Evolutionary conservation across 495 filamentous ascomycete genomes (phyloP).

Genomic region (Cercophora sp.): DNA sequence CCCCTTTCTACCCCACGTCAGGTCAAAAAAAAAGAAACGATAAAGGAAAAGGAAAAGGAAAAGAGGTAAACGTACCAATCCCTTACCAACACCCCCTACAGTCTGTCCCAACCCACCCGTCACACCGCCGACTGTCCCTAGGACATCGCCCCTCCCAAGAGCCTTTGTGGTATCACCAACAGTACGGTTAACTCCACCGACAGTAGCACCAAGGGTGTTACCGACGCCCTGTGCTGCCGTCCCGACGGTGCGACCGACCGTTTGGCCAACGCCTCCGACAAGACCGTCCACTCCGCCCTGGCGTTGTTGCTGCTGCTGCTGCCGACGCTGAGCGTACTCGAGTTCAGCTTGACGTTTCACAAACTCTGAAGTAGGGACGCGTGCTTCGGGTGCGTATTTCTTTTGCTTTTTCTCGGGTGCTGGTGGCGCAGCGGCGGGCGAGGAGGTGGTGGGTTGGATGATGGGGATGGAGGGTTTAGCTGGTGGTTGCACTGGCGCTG

Average conservation of each 20-base stretch:
- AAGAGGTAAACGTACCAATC: constrained; percentile 15
- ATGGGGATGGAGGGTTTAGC: background rate
- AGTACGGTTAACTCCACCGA: constrained; percentile 13
- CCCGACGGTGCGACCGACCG: constrained; percentile 14
- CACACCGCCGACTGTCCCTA: constrained; percentile 22
- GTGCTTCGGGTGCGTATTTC: constrained; percentile 23
- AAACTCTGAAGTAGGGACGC: constrained; percentile 17
- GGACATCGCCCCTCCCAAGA: constrained; percentile 20
- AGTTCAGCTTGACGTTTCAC: constrained; percentile 2
- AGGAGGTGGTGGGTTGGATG: background rate
- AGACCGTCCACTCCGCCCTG: background rate
- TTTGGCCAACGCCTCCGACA: background rate
- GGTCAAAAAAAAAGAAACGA: background rate
- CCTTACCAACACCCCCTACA: constrained; percentile 22
- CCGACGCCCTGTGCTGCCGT: constrained; percentile 12
- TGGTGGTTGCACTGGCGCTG: too few species aligned
- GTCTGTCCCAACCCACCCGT: constrained; percentile 23
- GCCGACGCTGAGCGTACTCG: background rate
- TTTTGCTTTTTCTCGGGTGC: constrained; percentile 16
- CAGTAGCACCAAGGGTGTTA: constrained; percentile 11
- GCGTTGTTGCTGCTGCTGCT: background rate
- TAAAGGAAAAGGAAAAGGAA: background rate
- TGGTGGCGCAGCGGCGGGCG: background rate
- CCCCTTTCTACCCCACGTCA: background rate
- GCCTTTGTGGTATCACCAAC: constrained; percentile 21